Conservation (phyloP, 1,139 yeast genomes). For the Keqinozyma sinolaborantium region DNA sequence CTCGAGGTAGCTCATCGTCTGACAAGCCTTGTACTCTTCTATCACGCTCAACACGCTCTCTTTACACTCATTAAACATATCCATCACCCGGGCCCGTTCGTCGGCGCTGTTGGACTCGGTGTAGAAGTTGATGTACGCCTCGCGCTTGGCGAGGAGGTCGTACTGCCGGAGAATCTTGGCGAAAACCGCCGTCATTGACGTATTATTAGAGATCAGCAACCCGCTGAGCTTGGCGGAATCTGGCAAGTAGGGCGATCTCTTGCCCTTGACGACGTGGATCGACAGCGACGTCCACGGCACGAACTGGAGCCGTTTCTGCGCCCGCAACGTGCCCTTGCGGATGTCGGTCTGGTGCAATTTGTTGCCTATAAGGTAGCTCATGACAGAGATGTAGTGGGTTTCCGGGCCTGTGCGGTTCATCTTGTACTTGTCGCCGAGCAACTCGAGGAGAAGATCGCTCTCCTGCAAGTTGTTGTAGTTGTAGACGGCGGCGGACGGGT, state of each 20-base stretch:
- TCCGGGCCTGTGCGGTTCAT: conserved; percentile 48
- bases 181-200: conserved; percentile 66
- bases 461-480: conserved; percentile 63
- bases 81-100: conserved; percentile 49
- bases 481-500: conserved; percentile 41
- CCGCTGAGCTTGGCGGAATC: conserved; percentile 52
- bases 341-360: conserved; percentile 68
- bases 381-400: conserved; percentile 58
- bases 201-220: conserved; percentile 73
- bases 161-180: conserved; percentile 70
- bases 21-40: conserved; percentile 68
- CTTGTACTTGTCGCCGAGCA: conserved; percentile 74
- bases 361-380: conserved; percentile 73
- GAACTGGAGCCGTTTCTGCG: conserved; percentile 75
- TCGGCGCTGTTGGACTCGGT: conserved; percentile 47
- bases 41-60: conserved; percentile 68
- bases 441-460: conserved; percentile 79
- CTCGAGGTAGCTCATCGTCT: conserved; percentile 50
- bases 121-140: conserved; percentile 84
- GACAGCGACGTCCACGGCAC: conserved; percentile 88
- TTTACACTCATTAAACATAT: conserved; percentile 76
- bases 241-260: conserved; percentile 59
- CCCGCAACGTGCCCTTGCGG: conserved; percentile 73
- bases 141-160: conserved; percentile 73
- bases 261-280: conserved; percentile 74